Base-by-base conservation (phyloP, 768 basidiomycete genomes). In the Rhodosporidiobolus sp. region DNA sequence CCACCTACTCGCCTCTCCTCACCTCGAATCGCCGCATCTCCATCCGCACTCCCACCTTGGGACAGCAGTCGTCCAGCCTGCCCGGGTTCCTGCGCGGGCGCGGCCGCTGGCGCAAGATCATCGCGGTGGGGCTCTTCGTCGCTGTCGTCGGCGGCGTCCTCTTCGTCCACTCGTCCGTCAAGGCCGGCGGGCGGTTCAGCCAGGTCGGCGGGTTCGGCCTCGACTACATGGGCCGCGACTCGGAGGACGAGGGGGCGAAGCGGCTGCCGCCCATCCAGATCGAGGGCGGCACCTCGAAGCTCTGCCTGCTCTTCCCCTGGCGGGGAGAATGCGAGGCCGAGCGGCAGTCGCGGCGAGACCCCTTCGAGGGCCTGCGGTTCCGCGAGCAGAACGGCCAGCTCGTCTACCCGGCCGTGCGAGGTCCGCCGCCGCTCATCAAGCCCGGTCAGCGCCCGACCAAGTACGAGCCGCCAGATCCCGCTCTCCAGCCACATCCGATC, bases 401-500 rank as follows among this genome's bases (percentile, higher is more conserved):
- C 8, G 53, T 61, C 38, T 75, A 67, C 58, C 73, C 73, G 1
- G 73, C 65, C 1, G 16, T 34, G 2, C 24, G 3, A 1, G 60
- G n/a, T 16, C 67, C 59, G 3, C 35, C 46, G 6, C 30, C 32
- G 17, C 32, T 11, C 20, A 50, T 34, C 10, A 8, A 46, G 30
- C 32, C 54, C 12, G 58, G 50, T 7, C 52, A 46, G 46, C 53
- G 26, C 6, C 53, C 43, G 8, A 8, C 17, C 28, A 24, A 32
- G 52, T 11, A 38, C 24, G 46, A 45, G 35, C 53, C 38, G 34
- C 56, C 56, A 26, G 60, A 59, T 46, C 43, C 63, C 59, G 45
- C 65, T 20, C 14, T 24, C 8, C 70, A 75, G 61, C 74, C 74
- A 17, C 85, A 86, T 76, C 85, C 85, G 6, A 83, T 86, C 45